Evolutionary conservation across 2,329 filamentous ascomycete genomes (phyloP), one percentile per base, ranked within the genome.

Genomic region (Cordyceps pruinosa): DNA sequence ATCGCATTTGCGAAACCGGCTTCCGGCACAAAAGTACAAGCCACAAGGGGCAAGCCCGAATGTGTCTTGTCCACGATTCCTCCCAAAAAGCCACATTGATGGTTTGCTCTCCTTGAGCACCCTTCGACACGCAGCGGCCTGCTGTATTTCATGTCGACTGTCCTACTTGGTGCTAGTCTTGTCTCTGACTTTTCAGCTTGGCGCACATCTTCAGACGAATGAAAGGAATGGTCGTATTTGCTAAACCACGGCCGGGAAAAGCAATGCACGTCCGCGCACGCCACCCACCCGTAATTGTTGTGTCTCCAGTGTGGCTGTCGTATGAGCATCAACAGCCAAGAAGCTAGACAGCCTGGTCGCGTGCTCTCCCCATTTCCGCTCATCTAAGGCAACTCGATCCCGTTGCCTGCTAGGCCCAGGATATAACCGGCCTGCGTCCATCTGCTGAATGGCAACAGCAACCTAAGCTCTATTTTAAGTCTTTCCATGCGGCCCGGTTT

Each of bases 381-480:
- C 28, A 42, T 52, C 37, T 17, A n/a, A n/a, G 49, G 48, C 37
- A 41, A 12, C 28, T 17, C 37, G 48, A 52, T 52, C 49, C 25
- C 12, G 34, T 12, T 32, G 6, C 12, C 49, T n/a, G 15, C 21
- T 46, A 45, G 8, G 10, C 51, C 51, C 51, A 54, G 51, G 3
- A 25, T 45, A 55, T 55, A 39, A 23, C 42, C 42, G 32, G 42
- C 32, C 4, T 17, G 23, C 15, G n/a, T 23, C 1, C 13, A 30
- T 25, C 5, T 5, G 41, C 23, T 12, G 34, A n/a, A 32, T 19
- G 25, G 37, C 19, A 19, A 19, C 17, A 21, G 28, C 4, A 21
- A 51, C 19, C 35, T 32, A 48, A 56, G 53, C 53, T 56, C 53
- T 56, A 49, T 42, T 49, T 49, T 56, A 56, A 56, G 44, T 49